These are phyloP conservation scores for Trichoderma sp. DNA, from an alignment of 2,329 filamentous ascomycete genomes.

Conservation along the genomic window DNA sequence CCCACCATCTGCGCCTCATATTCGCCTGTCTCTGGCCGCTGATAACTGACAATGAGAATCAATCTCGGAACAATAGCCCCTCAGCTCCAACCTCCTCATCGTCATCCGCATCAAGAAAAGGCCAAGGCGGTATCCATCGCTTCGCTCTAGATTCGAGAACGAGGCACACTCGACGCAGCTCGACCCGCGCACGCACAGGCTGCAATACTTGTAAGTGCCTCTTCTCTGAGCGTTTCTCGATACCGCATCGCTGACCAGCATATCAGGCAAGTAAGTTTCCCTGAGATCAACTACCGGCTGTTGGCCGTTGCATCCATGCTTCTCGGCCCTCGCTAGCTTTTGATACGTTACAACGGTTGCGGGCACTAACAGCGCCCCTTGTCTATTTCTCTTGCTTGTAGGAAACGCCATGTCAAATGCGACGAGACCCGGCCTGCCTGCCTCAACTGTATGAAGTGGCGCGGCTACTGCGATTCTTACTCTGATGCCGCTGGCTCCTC, in stretches of 20 bases:
- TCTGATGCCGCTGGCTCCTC: slow-evolving; percentile 28
- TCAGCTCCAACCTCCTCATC: slow-evolving; percentile 23
- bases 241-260: slow-evolving; percentile 18
- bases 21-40: background rate
- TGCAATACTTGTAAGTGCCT: slow-evolving; percentile 44
- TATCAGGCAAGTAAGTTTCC: slow-evolving; percentile 42
- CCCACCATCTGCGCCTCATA: background rate
- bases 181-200: slow-evolving; percentile 45
- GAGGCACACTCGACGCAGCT: slow-evolving; percentile 46
- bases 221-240: background rate
- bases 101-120: slow-evolving; percentile 28
- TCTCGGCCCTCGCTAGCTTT: background rate
- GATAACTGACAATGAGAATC: background rate
- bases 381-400: slow-evolving; percentile 26
- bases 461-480: slow-evolving; percentile 47
- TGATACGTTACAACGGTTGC: background rate
- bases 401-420: slow-evolving; percentile 50
- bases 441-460: slow-evolving; percentile 48
- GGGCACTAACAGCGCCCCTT: background rate
- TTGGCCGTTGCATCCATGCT: background rate
- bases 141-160: slow-evolving; percentile 46
- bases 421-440: slow-evolving; percentile 49
- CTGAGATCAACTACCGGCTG: background rate
- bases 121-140: slow-evolving; percentile 41
- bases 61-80: background rate